Conservation (phyloP, 129 eudicot species). For the Cynara cardunculus region DNA sequence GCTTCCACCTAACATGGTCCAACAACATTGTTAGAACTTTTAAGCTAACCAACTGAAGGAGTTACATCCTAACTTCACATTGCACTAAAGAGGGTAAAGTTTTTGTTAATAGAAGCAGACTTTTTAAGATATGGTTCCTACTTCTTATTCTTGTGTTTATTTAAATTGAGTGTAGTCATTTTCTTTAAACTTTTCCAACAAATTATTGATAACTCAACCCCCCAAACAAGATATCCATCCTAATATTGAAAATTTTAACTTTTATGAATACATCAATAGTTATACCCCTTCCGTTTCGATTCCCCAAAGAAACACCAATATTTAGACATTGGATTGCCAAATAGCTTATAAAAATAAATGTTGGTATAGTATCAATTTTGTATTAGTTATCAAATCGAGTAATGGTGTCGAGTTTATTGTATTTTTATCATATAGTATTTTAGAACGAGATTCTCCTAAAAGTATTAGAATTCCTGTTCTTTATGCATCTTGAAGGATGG, state of each 20-base stretch:
- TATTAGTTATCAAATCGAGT: neutral
- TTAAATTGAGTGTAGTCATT: neutral
- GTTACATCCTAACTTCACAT: neutral
- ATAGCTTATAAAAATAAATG: neutral
- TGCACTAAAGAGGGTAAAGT: neutral
- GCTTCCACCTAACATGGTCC: neutral
- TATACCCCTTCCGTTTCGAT: too few species aligned
- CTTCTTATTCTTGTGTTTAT: neutral
- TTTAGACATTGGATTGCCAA: neutral
- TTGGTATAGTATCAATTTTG: neutral
- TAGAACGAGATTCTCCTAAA: too few species aligned
- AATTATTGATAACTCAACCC: neutral
- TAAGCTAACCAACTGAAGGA: neutral
- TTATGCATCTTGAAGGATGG: too few species aligned
- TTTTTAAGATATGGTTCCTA: neutral
- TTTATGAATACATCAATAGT: too few species aligned
- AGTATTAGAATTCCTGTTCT: too few species aligned
- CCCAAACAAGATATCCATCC: neutral
- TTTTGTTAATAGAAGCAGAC: neutral
- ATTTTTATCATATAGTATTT: too few species aligned
- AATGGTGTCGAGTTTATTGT: too few species aligned
- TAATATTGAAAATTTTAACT: neutral
- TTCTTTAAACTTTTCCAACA: neutral
- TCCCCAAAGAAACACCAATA: too few species aligned
- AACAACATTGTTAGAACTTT: neutral